Conservation (phyloP, 164 flowering plant species). For the grape (Vitis vinifera) region ASM3070453v1 NC_081810.1:6277501-6278000, state of each 20-base stretch:
- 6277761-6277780: too few species aligned
- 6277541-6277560: neutral
- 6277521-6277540: conserved; percentile 27
- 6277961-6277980: neutral
- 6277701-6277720: neutral
- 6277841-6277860: too few species aligned
- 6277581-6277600: neutral
- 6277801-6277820: too few species aligned
- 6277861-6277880: too few species aligned
- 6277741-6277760: neutral
- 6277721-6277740: neutral
- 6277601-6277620: neutral
- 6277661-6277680: neutral
- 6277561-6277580: too few species aligned
- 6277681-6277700: conserved; percentile 2
- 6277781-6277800: too few species aligned
- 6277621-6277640: conserved; percentile 17
- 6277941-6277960: neutral
- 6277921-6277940: neutral
- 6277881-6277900: too few species aligned
- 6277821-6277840: too few species aligned
- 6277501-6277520: conserved; percentile 35
- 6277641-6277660: conserved; percentile 1
- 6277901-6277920: neutral
- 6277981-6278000: neutral